Evolutionary conservation across 1,284 basidiomycete genomes (phyloP).

Genomic region (Wallemia hederae): DNA sequence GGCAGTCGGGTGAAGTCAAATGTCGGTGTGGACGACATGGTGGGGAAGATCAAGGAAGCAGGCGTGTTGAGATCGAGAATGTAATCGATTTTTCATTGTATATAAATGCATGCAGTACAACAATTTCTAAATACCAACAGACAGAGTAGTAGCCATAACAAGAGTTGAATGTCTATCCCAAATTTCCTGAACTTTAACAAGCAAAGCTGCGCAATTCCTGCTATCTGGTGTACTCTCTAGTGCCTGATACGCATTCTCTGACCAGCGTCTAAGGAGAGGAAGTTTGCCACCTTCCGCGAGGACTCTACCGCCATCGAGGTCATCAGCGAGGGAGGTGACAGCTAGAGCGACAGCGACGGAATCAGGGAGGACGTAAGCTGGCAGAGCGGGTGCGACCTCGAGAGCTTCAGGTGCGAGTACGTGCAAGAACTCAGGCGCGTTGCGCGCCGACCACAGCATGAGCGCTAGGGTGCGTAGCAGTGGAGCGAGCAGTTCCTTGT

Average conservation of each 20-base stretch:
- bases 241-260: background rate
- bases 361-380: background rate
- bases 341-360: background rate
- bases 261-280: background rate
- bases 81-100: background rate
- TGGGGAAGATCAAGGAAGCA: too few relatives aligned
- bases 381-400: background rate
- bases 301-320: background rate
- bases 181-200: background rate
- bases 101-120: background rate
- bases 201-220: background rate
- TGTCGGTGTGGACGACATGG: too few relatives aligned
- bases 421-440: background rate
- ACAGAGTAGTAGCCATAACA: background rate
- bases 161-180: background rate
- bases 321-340: background rate
- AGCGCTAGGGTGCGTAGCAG: background rate
- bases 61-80: too few relatives aligned
- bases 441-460: background rate
- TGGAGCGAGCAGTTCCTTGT: background rate
- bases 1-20: too few relatives aligned
- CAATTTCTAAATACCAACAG: background rate
- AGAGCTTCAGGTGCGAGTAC: background rate
- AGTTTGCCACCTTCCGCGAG: background rate
- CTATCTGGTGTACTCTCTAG: background rate